Evolutionary conservation across 1,139 yeast genomes (phyloP).

Genomic region (Geotrichum australiense): DNA sequence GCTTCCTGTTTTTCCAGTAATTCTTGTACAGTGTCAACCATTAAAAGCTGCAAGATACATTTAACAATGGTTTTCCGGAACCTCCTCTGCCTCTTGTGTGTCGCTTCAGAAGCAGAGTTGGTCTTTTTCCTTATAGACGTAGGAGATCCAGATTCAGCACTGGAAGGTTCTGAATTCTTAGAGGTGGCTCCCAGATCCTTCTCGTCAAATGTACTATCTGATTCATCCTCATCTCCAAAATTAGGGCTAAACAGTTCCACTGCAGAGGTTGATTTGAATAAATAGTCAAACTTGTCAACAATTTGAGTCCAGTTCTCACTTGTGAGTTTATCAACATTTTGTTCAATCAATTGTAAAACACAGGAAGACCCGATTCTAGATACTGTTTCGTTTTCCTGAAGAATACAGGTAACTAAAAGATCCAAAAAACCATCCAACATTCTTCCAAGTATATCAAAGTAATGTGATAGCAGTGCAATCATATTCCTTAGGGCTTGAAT

Average conservation of each 20-base stretch:
- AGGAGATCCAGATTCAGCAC: conserved; percentile 5
- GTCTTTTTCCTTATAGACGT: conserved; percentile 11
- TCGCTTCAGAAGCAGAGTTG: conserved; percentile 8
- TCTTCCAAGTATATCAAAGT: conserved; percentile 57
- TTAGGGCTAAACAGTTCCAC: conserved; percentile 60
- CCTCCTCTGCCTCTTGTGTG: conserved; percentile 24
- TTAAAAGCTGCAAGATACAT: conserved; percentile 79
- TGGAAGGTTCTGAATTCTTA: conserved; percentile 6
- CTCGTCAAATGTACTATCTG: conserved; percentile 20
- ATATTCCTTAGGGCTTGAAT: conserved; percentile 90
- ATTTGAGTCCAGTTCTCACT: conserved; percentile 70
- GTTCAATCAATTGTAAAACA: conserved; percentile 65
- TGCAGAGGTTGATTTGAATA: conserved; percentile 83
- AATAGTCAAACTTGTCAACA: conserved; percentile 51
- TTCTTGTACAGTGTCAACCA: conserved; percentile 84
- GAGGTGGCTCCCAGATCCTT: conserved; percentile 20
- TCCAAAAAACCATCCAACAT: conserved; percentile 74
- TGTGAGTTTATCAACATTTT: conserved; percentile 61
- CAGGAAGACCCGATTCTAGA: conserved; percentile 92
- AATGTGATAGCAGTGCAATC: conserved; percentile 75
- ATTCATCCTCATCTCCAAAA: conserved; percentile 23
- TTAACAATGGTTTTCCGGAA: conserved; percentile 84
- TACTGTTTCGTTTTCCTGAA: conserved; percentile 95
- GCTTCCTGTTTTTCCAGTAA: conserved; percentile 56
- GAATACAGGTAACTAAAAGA: conserved; percentile 76